Evolutionary conservation across 768 basidiomycete genomes (phyloP), one percentile per base, ranked within the genome.

Genomic region (Hydnomerulius pinastri): DNA sequence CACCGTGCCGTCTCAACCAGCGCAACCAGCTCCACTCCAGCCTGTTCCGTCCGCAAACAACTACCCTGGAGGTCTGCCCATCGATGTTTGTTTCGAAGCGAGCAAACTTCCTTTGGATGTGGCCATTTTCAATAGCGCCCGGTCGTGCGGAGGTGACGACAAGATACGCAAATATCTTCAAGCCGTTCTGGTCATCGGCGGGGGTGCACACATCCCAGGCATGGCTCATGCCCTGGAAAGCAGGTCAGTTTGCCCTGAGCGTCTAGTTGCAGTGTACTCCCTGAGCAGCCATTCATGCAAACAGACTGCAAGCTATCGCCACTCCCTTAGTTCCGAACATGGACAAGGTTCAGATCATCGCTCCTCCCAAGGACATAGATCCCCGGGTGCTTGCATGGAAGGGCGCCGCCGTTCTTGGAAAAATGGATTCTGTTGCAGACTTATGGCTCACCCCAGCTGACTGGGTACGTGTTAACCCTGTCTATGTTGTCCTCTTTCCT

Each of bases 311-410:
- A 62, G 91, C 88, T 0, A 92, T 92, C 47, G 88, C 89, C 9
- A 90, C 87, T 8, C 88, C 90, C 5, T 69, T 95, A 35, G 86
- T 91, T 13, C 79, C 81, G 13, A 86, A 85, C 62, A 91, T 94
- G 83, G 87, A 90, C 63, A 90, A 88, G 59, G 88, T 96, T 6
- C 84, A 87, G 56, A 90, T 97, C 51, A 89, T 98, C 39, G 91
- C 93, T n/a, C 88, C 93, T 2, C 94, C 95, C 1, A 89, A 94
- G 65, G 92, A 93, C 53, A 82, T 98, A 37, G 94, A 98, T 68
- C 92, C 92, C 5, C 80, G 84, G 21, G 85, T 92, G 30, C 79
- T 98, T 27, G 85, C 85, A 13, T 99, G 97, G 97, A 98, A 98
- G 68, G 97, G 97, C 9, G 92, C 87, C 6, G 82, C 87, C 7